A percentile compares a stretch with the other conserved stretches of the same genome.
Conservation (phyloP, 805 yeast species). For the Yamadazyma scolyti region DNA sequence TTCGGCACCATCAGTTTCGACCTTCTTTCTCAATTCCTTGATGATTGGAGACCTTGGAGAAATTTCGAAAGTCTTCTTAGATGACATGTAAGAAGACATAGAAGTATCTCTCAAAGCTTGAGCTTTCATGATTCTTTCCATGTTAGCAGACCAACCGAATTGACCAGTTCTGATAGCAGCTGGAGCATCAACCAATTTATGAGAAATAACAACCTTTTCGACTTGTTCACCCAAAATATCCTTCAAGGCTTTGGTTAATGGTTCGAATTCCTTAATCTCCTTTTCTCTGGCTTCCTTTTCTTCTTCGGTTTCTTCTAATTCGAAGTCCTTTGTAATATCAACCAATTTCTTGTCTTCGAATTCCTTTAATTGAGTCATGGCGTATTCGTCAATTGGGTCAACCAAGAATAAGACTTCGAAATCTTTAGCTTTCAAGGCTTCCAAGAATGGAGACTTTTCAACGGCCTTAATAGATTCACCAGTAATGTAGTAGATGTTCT, state of each 20-base stretch:
- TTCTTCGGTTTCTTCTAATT: slow-evolving; percentile 96
- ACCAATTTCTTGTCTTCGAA: slow-evolving; percentile 98
- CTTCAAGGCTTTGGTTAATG: slow-evolving; percentile 92
- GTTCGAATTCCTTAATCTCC: slow-evolving; percentile 89
- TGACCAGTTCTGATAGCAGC: slow-evolving; percentile 99
- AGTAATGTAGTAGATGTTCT: slow-evolving; percentile 98
- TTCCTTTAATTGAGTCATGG: slow-evolving; percentile 98
- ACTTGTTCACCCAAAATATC: slow-evolving; percentile 97
- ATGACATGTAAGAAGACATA: slow-evolving; percentile 99
- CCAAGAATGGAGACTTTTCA: slow-evolving; percentile 98
- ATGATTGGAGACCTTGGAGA: slow-evolving; percentile 96
- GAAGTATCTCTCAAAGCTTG: slow-evolving; percentile 98
- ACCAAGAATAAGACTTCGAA: slow-evolving; percentile 96
- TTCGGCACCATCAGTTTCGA: slow-evolving; percentile 94
- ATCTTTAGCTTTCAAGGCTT: slow-evolving; percentile 96
- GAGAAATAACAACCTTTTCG: slow-evolving; percentile 98
- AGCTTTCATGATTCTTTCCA: slow-evolving; percentile 99
- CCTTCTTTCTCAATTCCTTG: slow-evolving; percentile 93
- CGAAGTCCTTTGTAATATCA: slow-evolving; percentile 98
- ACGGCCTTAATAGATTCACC: slow-evolving; percentile 98
- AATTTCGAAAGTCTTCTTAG: slow-evolving; percentile 98
- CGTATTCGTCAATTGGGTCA: slow-evolving; percentile 99
- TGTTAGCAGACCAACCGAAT: slow-evolving; percentile 99
- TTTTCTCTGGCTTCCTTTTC: slow-evolving; percentile 93
- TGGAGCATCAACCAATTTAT: slow-evolving; percentile 96